Percentiles rank a stretch among this genome's conserved stretches.
Evolutionary conservation across 306 rosid species (phyloP).

Genomic region (Acacia crassicarpa): DNA sequence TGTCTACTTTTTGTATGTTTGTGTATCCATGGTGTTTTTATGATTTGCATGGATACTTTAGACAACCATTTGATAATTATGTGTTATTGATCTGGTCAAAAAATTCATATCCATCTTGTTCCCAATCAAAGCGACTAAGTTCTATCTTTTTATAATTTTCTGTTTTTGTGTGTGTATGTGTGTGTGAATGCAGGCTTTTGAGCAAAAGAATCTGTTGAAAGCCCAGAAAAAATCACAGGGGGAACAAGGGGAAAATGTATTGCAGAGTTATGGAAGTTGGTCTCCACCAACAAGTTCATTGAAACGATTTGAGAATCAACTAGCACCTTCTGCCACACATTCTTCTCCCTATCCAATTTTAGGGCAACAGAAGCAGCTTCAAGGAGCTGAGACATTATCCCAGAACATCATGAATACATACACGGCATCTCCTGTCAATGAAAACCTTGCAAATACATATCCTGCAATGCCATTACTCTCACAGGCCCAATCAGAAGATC

Average conservation of each 20-base stretch:
- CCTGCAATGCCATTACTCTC: slow-evolving; percentile 62
- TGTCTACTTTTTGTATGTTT: background rate
- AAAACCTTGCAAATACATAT: slow-evolving; percentile 54
- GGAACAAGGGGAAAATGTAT: slow-evolving; percentile 44
- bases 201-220: slow-evolving; percentile 49
- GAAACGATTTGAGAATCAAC: slow-evolving; percentile 55
- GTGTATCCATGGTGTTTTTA: background rate
- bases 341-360: slow-evolving; percentile 57
- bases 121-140: slow-evolving; percentile 9
- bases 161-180: background rate
- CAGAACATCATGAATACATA: slow-evolving; percentile 57
- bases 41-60: background rate
- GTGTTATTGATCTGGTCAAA: slow-evolving; percentile 1
- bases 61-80: slow-evolving; percentile 4
- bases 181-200: slow-evolving; percentile 48
- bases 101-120: slow-evolving; percentile 16
- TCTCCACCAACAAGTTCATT: slow-evolving; percentile 51
- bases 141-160: slow-evolving; percentile 10
- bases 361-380: slow-evolving; percentile 52
- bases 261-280: slow-evolving; percentile 61
- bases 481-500: slow-evolving; percentile 54
- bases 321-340: slow-evolving; percentile 45
- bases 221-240: slow-evolving; percentile 45
- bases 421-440: slow-evolving; percentile 44
- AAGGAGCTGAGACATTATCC: slow-evolving; percentile 53